Evolutionary conservation across 768 basidiomycete species (phyloP), one percentile per base, ranked within the genome.

Genomic region (Termitomyces titanicus): DNA sequence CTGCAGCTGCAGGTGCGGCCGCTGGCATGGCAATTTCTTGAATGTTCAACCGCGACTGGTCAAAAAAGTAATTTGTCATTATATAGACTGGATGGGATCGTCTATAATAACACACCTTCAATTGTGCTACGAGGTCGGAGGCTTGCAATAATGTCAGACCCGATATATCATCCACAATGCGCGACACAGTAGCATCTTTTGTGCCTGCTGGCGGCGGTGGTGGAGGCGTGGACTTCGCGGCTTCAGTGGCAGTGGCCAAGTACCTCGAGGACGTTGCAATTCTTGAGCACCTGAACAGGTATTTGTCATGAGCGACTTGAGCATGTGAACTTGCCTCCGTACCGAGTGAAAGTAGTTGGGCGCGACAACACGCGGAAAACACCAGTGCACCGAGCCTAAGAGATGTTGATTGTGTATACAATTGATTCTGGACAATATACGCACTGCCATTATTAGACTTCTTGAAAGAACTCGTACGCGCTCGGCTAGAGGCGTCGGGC

Each of bases 11-110:
- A 17, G 85, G 78, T 25, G 89, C 74, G 12, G 91, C 84, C 33
- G 89, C 77, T 44, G 94, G 93, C 80, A 97, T 83, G 17, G 94
- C 93, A 66, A 98, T 92, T 77, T 98, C 96, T 74, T 95, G 92
- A 59, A 99, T 99, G 69, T 98, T 98, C 56, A 99, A 71, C 57
- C 90, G 87, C 47, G 92, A 79, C 96, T 98, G 48, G 39, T 20
- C 17, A 48, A 40, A 17, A 56, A 20, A 51, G 22, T 3, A 53
- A 42, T 27, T 27, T 18, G 4, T 49, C n/a, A 57, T 47, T 44
- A 39, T 4, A 18, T 38, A 22, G 20, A 18, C 31, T 15, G 20
- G 15, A 9, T 35, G 5, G 22, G 6, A 39, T 17, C 20, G 7
- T 49, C n/a, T 43, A 22, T 29, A 20, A 29, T 18, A 35, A 57